Evolutionary conservation across 169 alveolate species (phyloP), one percentile per base, ranked within the genome.

Genomic region (Plasmodium berghei): DNA sequence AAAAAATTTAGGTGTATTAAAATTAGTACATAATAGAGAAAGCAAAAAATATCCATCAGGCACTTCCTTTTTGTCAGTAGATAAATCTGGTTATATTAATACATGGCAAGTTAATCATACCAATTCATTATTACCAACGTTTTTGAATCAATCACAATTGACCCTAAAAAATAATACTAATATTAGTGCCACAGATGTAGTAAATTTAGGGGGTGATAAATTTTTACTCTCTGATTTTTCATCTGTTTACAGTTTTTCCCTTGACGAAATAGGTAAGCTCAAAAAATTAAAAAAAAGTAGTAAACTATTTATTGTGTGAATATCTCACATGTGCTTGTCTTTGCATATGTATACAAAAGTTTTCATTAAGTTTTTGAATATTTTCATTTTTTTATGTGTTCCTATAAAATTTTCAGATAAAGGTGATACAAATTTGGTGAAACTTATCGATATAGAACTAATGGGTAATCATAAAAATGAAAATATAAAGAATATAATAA

Each of bases 51-150:
- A 83, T 46, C 85, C 90, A 42, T 83, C 85, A 9, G 22, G 54
- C 16, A 67, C 85, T 10, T 66, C 90, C 14, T 83, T 83, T 45
- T 24, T 83, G 26, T 45, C 85, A 8, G 18, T 83, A 49, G 90
- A 83, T 54, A 83, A 67, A n/a, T 67, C 20, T 67, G 90, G 90
- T 46, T 62, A 28, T 83, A 12, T 83, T 42, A 83, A 83, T 48
- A 10, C 55, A 42, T 83, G 90, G 90, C 52, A 83, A 46, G 34
- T 83, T 18, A 20, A 83, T 59, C 72, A 83, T 56, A 24, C 58
- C 12, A 42, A 83, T 67, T 80, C 90, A 5, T n/a, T 80, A 1
- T 18, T 80, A 14, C 90, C 90, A 5, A 80, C 45, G 1, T 46
- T 9, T 56, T 64, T 80, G 48, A 62, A 26, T 24, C 52, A 67